A percentile compares a stretch with the other conserved stretches of the same genome.
Evolutionary conservation across 768 basidiomycete genomes (phyloP).

Genomic region (Russula olivacea): DNA sequence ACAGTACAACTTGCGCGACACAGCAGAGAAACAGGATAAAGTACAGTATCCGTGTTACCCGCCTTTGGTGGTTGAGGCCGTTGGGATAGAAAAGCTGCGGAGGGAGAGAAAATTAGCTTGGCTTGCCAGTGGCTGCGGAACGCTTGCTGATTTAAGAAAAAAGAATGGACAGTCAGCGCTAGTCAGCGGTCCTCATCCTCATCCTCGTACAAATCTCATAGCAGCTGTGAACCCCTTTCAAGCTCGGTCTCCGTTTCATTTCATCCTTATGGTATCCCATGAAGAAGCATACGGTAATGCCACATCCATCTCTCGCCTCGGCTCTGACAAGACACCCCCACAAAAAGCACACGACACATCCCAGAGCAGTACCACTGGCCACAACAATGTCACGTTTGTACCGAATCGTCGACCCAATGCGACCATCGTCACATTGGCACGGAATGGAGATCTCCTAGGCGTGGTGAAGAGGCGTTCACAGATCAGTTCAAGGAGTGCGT

Average conservation of each 20-base stretch:
- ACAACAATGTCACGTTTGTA: slow-evolving; percentile 17
- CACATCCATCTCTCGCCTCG: slow-evolving; percentile 38
- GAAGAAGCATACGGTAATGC: slow-evolving; percentile 45
- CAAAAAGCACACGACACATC: slow-evolving; percentile 45
- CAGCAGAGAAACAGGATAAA: too few species aligned
- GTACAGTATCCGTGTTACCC: too few species aligned
- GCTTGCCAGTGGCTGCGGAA: too few species aligned
- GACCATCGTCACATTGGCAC: slow-evolving; percentile 48
- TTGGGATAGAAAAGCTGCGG: too few species aligned
- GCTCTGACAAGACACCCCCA: slow-evolving; percentile 21
- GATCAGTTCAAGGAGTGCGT: slow-evolving; percentile 63
- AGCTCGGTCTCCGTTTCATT: slow-evolving; percentile 53
- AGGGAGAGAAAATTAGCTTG: too few species aligned
- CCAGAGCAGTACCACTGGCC: slow-evolving; percentile 29
- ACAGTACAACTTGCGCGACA: too few species aligned
- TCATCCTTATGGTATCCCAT: slow-evolving; percentile 46
- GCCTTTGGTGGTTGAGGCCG: too few species aligned
- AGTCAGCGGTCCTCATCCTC: slow-evolving; percentile 14
- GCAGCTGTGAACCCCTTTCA: neutral
- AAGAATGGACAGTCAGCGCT: too few species aligned
- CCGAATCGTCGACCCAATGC: slow-evolving; percentile 44
- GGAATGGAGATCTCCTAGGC: slow-evolving; percentile 40
- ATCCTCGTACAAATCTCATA: neutral
- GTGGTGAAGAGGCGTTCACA: slow-evolving; percentile 55
- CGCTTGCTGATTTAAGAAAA: too few species aligned